phyloP scores from a whole-genome alignment of 768 basidiomycete genomes.

The Grammothele lineata region DNA sequence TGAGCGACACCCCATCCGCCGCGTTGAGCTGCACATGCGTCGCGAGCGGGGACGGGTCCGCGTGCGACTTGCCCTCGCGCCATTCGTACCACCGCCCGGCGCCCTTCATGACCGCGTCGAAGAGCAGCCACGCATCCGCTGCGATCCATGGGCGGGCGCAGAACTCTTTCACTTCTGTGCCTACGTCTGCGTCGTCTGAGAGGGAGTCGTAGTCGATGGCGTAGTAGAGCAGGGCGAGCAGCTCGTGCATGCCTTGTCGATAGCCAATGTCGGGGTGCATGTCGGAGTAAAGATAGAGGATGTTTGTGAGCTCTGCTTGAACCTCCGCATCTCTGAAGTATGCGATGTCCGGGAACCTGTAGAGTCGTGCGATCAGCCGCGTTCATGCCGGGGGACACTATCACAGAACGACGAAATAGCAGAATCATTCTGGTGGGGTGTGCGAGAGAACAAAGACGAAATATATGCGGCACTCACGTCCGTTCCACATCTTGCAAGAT shows the following conservation, averaged over 20 bases:
- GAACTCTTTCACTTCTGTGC: constrained; percentile 46
- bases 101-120: constrained; percentile 72
- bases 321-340: constrained; percentile 81
- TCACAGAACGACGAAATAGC: not conserved
- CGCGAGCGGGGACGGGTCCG: constrained; percentile 36
- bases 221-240: constrained; percentile 84
- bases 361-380: too few species aligned
- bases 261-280: constrained; percentile 85
- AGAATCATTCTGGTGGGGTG: not conserved
- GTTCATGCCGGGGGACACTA: not conserved
- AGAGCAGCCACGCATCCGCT: constrained; percentile 87
- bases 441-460: not conserved
- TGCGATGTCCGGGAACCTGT: constrained; percentile 92
- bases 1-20: constrained; percentile 31
- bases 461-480: constrained; percentile 65
- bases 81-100: constrained; percentile 72
- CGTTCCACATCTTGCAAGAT: constrained; percentile 94
- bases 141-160: constrained; percentile 69
- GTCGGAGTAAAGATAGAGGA: constrained; percentile 81
- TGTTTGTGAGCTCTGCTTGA: constrained; percentile 77
- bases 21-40: constrained; percentile 41
- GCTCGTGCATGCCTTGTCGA: constrained; percentile 98
- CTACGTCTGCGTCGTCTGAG: constrained; percentile 28
- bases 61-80: constrained; percentile 28
- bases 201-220: constrained; percentile 83